Percentiles rank a stretch among this genome's conserved stretches.
These are phyloP conservation scores for Trichoderma cornu-damae DNA, from an alignment of 2,329 filamentous ascomycete species.

Conservation along the genomic window DNA sequence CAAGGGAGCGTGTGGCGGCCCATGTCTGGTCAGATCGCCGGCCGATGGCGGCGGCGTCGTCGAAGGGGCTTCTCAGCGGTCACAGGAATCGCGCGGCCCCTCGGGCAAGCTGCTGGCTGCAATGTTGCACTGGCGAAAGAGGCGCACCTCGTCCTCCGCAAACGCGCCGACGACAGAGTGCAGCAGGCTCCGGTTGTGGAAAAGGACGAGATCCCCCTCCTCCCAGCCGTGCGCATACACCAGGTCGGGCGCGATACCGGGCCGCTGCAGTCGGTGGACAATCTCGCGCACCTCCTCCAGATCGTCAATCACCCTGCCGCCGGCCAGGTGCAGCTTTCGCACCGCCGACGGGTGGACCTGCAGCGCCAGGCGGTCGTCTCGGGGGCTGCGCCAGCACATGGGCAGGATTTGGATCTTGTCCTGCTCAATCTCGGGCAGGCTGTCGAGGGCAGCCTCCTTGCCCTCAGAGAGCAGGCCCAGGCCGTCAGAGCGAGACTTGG, in stretches of 20 bases:
- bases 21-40: background rate
- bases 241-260: slow-evolving; percentile 61
- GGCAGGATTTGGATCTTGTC: slow-evolving; percentile 66
- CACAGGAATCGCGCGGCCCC: slow-evolving; percentile 37
- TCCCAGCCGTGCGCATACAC: slow-evolving; percentile 76
- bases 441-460: slow-evolving; percentile 52
- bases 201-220: slow-evolving; percentile 69
- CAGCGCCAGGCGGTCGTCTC: slow-evolving; percentile 62
- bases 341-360: slow-evolving; percentile 71
- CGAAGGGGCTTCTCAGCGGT: background rate
- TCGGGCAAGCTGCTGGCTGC: slow-evolving; percentile 57
- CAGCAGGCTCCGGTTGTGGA: slow-evolving; percentile 70
- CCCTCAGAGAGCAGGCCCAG: slow-evolving; percentile 66
- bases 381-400: slow-evolving; percentile 73
- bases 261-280: slow-evolving; percentile 65
- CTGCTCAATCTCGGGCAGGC: slow-evolving; percentile 61
- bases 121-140: slow-evolving; percentile 76
- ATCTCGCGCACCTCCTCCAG: slow-evolving; percentile 60
- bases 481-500: slow-evolving; percentile 61
- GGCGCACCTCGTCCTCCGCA: slow-evolving; percentile 62
- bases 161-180: slow-evolving; percentile 75
- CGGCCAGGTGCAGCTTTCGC: slow-evolving; percentile 60
- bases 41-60: slow-evolving; percentile 1
- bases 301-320: slow-evolving; percentile 66
- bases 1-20: background rate